phyloP scores from a whole-genome alignment of 345 rosid species.

The Moringa oleifera region DNA sequence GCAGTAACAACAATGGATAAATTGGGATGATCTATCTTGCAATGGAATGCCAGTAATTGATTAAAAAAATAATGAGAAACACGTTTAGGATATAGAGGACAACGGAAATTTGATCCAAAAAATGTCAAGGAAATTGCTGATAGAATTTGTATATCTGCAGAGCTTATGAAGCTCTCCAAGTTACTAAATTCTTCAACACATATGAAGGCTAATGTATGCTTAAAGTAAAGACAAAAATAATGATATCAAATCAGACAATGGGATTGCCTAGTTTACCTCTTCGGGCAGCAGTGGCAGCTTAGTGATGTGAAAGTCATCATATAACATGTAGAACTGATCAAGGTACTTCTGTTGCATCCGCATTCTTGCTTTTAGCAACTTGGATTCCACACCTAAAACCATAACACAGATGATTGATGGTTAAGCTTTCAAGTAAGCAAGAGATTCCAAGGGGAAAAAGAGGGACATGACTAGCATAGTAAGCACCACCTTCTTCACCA shows the following conservation, averaged over 20 bases:
- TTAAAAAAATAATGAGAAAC: no score
- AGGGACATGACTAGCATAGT: background rate
- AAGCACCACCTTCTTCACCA: slow-evolving; percentile 72
- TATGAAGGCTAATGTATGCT: background rate
- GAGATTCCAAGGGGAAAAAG: background rate
- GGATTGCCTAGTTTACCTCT: slow-evolving; percentile 50
- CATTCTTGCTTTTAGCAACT: slow-evolving; percentile 92
- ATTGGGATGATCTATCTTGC: background rate
- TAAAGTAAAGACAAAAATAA: background rate
- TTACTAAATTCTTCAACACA: no score
- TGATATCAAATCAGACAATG: background rate
- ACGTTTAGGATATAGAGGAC: background rate
- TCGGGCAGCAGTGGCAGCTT: slow-evolving; percentile 92
- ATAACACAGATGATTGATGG: slow-evolving; percentile 9
- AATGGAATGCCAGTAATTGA: background rate
- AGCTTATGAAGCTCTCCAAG: background rate
- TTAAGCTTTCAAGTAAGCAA: slow-evolving; percentile 11
- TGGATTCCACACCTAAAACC: slow-evolving; percentile 68
- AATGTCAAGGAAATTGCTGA: background rate
- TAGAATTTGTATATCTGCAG: background rate
- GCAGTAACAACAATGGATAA: background rate
- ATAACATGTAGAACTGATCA: slow-evolving; percentile 95
- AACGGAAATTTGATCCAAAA: background rate
- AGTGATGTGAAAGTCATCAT: slow-evolving; percentile 95
- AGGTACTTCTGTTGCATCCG: slow-evolving; percentile 96